Evolutionary conservation across 768 basidiomycete genomes (phyloP), one percentile per base, ranked within the genome.

Genomic region (Fomitopsis serialis): DNA sequence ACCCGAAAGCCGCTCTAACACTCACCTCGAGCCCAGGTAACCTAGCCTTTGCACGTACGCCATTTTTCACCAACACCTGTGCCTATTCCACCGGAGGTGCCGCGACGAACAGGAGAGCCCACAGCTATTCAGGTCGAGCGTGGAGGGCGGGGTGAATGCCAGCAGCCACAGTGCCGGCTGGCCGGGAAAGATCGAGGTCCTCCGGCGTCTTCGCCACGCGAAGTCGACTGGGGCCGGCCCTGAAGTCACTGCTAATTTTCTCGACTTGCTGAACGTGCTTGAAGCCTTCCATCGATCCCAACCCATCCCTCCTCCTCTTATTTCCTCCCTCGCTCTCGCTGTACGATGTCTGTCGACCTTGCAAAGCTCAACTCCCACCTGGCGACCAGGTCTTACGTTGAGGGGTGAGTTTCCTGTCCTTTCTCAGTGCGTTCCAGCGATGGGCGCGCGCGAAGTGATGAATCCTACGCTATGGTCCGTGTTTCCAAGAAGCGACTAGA

Each of bases 401-500:
- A 94, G 68, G 93, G 93, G 93, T 95, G 53, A 80, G 89, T 78
- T 19, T 52, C 29, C 34, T 50, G 55, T 46, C 17, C 40, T 21
- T 22, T n/a, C 54, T 47, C 36, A 49, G 32, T 45, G 46, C 40
- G 42, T 37, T 45, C 37, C 48, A 32, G 24, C 48, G 42, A 29
- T 29, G 34, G 45, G 36, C 60, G 57, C 54, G 53, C 56, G 23
- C 56, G 48, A 57, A 64, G 61, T 78, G 85, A 91, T 89, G 88
- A 89, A 70, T 70, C 59, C 61, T 74, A 40, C 68, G 87, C 87
- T 88, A 88, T 91, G 91, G 90, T 92, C 89, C 90, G 90, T 91
- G 89, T 92, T 92, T 89, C 90, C 81, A 84, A 92, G 87, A 83
- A 81, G 87, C 84, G 88, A 84, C 76, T 86, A 93, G 90, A 92